phyloP scores from a whole-genome alignment of 208 protist species.

The Crithidia thermophila region DNA sequence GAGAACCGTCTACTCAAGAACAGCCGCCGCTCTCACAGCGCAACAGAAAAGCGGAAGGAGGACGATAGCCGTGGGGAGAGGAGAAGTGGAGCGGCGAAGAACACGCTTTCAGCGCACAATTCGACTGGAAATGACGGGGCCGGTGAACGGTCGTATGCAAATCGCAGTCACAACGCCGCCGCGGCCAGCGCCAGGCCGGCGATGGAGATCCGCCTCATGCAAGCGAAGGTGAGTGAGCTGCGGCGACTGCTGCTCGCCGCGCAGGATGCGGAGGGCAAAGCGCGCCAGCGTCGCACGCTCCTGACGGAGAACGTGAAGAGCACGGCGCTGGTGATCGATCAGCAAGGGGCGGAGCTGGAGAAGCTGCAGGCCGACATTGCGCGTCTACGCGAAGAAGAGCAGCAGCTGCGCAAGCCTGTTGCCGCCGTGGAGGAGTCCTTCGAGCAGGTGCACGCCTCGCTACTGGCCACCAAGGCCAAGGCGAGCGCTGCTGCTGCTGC shows the following conservation, averaged over 20 bases:
- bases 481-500: not conserved
- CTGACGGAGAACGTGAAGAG: conserved; percentile 62
- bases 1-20: conserved; percentile 58
- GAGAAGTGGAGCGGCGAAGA: not conserved
- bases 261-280: conserved; percentile 48
- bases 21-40: too few relatives aligned
- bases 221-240: conserved; percentile 71
- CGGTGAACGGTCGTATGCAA: not conserved
- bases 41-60: conserved; percentile 3
- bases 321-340: conserved; percentile 57
- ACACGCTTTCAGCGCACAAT: not conserved
- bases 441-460: conserved; percentile 74
- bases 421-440: conserved; percentile 70
- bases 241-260: conserved; percentile 47
- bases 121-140: too few relatives aligned
- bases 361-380: conserved; percentile 46
- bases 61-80: conserved; percentile 4
- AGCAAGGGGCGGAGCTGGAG: conserved; percentile 60
- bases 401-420: conserved; percentile 39
- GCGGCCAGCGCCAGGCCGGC: conserved; percentile 1
- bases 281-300: conserved; percentile 49
- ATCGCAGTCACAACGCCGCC: not conserved
- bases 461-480: conserved; percentile 45
- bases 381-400: conserved; percentile 46
- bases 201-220: conserved; percentile 52